Evolutionary conservation across 148 eudicot species (phyloP).

Genomic region (Rhododendron henanense): DNA sequence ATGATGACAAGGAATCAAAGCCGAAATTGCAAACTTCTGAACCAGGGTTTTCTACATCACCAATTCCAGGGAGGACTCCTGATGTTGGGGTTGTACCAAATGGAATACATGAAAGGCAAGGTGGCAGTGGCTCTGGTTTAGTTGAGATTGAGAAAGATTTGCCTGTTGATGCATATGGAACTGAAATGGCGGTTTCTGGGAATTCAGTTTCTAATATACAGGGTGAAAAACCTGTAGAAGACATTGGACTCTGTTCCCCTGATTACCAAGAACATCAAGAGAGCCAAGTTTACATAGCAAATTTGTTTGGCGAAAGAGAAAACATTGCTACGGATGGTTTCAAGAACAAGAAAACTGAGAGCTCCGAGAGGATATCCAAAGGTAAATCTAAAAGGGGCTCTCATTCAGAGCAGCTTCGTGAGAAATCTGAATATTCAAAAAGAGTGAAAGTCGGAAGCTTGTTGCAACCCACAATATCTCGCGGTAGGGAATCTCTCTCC

Average conservation of each 20-base stretch:
- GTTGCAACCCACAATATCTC: conserved; percentile 33
- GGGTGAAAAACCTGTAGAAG: conserved; percentile 30
- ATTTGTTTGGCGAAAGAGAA: conserved; percentile 28
- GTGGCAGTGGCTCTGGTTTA: conserved; percentile 51
- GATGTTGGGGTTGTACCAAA: conserved; percentile 34
- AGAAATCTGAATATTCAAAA: conserved; percentile 38
- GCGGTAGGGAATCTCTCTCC: conserved; percentile 30
- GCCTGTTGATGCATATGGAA: conserved; percentile 41
- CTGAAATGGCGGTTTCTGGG: conserved; percentile 28
- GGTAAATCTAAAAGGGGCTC: conserved; percentile 57
- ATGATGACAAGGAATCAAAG: conserved; percentile 67
- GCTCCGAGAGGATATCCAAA: conserved; percentile 31
- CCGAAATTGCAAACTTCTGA: conserved; percentile 36
- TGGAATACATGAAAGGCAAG: conserved; percentile 38
- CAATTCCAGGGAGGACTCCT: conserved; percentile 36
- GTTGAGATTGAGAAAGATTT: conserved; percentile 60
- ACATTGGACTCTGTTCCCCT: conserved; percentile 23
- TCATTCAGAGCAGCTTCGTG: conserved; percentile 38
- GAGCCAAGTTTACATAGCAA: conserved; percentile 18
- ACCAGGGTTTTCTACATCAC: conserved; percentile 29
- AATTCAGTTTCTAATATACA: conserved; percentile 22
- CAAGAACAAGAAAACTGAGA: conserved; percentile 34
- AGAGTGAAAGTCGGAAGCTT: conserved; percentile 42
- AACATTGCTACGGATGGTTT: conserved; percentile 30
- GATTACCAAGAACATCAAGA: conserved; percentile 30